A percentile compares a stretch with the other conserved stretches of the same genome.
These are phyloP conservation scores for Obba rivulosa DNA, from an alignment of 768 basidiomycete species.

Conservation along the genomic window DNA sequence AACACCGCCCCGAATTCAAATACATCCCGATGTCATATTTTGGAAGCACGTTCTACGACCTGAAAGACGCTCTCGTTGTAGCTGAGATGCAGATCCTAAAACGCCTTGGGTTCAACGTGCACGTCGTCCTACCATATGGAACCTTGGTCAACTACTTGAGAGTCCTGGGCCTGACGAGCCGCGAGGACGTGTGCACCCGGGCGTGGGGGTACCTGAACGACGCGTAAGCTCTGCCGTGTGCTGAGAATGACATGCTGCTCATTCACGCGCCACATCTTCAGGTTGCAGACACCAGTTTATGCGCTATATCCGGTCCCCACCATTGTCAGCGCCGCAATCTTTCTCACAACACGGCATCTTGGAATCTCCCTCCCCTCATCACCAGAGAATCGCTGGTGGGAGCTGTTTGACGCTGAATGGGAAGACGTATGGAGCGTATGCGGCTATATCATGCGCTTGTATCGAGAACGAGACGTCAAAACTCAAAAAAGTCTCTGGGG, in stretches of 20 bases:
- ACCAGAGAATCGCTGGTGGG: constrained; percentile 83
- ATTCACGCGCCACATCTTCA: constrained; percentile 26
- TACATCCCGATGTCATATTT: constrained; percentile 90
- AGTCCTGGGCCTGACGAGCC: constrained; percentile 76
- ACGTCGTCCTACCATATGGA: constrained; percentile 89
- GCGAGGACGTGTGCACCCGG: constrained; percentile 61
- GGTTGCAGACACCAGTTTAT: constrained; percentile 91
- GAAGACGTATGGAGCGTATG: constrained; percentile 85
- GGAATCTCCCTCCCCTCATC: constrained; percentile 67
- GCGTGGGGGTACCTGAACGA: constrained; percentile 98
- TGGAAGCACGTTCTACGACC: constrained; percentile 83
- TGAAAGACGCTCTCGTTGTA: constrained; percentile 90
- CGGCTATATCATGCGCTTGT: constrained; percentile 82
- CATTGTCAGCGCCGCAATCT: constrained; percentile 85
- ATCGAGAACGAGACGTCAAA: constrained; percentile 44
- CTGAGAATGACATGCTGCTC: constrained; percentile 9
- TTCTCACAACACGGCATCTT: constrained; percentile 72
- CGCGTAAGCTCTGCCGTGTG: constrained; percentile 53
- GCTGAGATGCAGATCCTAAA: constrained; percentile 98
- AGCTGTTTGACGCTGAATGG: constrained; percentile 87
- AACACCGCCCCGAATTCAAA: constrained; percentile 34
- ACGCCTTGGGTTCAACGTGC: constrained; percentile 91
- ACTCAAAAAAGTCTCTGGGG: constrained; percentile 44
- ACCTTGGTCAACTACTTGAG: constrained; percentile 93
- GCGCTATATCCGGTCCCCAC: constrained; percentile 85